Percentiles rank a stretch among this genome's conserved stretches.
Conservation (phyloP, 2,329 filamentous ascomycete species). For the Aspergillus quadrilineatus region DNA sequence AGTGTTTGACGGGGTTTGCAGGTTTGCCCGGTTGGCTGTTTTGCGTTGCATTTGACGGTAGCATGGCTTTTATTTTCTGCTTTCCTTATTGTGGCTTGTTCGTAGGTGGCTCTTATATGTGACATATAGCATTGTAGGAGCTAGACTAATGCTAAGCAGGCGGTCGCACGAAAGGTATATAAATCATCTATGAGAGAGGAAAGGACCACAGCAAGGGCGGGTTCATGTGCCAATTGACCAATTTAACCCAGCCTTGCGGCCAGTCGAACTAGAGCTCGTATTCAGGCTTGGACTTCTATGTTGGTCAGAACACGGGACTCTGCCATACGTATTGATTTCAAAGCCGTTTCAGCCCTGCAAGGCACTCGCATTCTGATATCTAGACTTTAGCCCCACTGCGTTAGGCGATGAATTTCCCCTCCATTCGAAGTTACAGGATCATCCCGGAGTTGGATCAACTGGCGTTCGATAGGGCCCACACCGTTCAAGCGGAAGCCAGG, state of each 20-base stretch:
- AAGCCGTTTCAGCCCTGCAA: not conserved
- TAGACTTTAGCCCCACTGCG: too few relatives aligned
- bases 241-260: not conserved
- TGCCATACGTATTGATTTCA: not conserved
- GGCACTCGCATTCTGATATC: not conserved
- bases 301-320: not conserved
- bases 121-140: too few relatives aligned
- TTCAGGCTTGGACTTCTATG: not conserved
- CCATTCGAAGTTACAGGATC: too few relatives aligned
- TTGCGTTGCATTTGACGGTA: not conserved
- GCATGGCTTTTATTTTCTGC: not conserved
- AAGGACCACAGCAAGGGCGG: too few relatives aligned
- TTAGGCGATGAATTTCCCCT: too few relatives aligned
- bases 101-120: too few relatives aligned
- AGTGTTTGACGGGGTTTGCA: not conserved
- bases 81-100: not conserved
- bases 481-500: too few relatives aligned
- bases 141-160: not conserved
- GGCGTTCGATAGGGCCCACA: too few relatives aligned
- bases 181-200: not conserved
- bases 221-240: not conserved
- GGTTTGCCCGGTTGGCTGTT: not conserved
- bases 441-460: too few relatives aligned
- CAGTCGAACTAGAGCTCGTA: not conserved
- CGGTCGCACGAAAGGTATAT: not conserved